Percentiles rank a stretch among this genome's conserved stretches.
Evolutionary conservation across 495 filamentous ascomycete species (phyloP).

Genomic region (Podospora didyma): DNA sequence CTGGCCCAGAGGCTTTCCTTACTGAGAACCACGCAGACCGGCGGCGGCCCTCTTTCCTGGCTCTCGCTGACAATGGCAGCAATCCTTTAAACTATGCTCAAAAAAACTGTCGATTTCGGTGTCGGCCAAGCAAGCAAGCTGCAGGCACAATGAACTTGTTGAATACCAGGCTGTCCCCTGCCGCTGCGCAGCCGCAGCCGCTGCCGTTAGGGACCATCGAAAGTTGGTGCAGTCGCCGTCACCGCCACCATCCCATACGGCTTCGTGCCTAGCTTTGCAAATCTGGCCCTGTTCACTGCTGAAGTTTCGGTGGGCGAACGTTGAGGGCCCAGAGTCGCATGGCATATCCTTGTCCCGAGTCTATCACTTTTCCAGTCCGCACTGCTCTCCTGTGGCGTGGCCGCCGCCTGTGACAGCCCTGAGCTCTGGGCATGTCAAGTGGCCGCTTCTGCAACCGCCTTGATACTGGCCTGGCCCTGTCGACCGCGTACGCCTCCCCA

Average conservation of each 20-base stretch:
- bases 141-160: constrained; percentile 7
- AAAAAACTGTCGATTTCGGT: neutral
- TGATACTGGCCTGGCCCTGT: neutral
- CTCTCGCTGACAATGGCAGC: neutral
- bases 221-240: neutral
- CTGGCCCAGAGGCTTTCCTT: neutral
- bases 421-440: neutral
- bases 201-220: too few species aligned
- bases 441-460: neutral
- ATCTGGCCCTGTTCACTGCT: neutral
- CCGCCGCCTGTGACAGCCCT: neutral
- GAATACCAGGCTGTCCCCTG: neutral
- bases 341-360: neutral
- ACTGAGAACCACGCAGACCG: neutral
- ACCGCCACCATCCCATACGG: constrained; percentile 9
- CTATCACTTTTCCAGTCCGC: constrained; percentile 1
- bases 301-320: neutral
- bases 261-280: neutral
- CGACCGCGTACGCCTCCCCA: constrained; percentile 2
- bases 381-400: neutral
- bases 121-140: constrained; percentile 1
- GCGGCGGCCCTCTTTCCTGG: neutral
- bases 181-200: neutral
- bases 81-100: neutral
- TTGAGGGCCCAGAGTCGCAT: neutral